Percentiles rank a stretch among this genome's conserved stretches.
Evolutionary conservation across 2,329 filamentous ascomycete species (phyloP).

Genomic region (Sarocladiaceae sp.): DNA sequence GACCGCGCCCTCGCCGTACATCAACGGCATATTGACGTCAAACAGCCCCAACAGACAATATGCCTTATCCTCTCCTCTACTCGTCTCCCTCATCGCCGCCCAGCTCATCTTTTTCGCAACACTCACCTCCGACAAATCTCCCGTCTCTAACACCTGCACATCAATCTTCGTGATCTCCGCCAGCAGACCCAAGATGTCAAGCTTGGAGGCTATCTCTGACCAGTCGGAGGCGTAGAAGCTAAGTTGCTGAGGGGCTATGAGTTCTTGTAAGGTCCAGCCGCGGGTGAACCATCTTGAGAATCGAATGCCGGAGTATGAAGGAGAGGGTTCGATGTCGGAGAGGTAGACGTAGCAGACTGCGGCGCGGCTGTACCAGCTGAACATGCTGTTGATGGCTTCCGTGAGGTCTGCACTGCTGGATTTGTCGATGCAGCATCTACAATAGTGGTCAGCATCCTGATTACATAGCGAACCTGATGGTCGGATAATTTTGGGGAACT

Average conservation of each 20-base stretch:
- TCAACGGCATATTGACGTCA: slow-evolving; percentile 19
- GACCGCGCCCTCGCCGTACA: slow-evolving; percentile 18
- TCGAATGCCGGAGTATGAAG: neutral
- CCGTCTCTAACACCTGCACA: neutral
- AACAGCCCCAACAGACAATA: slow-evolving; percentile 20
- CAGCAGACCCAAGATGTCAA: slow-evolving; percentile 8
- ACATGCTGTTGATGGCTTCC: slow-evolving; percentile 23
- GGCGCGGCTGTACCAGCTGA: slow-evolving; percentile 17
- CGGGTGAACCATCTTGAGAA: slow-evolving; percentile 19
- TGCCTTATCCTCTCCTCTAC: slow-evolving; percentile 17
- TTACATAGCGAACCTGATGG: neutral
- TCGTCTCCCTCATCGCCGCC: slow-evolving; percentile 15
- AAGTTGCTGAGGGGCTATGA: slow-evolving; percentile 19
- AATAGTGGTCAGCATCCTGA: neutral
- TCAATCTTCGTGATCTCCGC: slow-evolving; percentile 11
- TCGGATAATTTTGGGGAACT: neutral
- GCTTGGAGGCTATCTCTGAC: slow-evolving; percentile 8
- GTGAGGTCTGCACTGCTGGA: slow-evolving; percentile 19
- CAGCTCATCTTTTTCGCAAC: slow-evolving; percentile 17
- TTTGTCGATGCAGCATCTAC: slow-evolving; percentile 21
- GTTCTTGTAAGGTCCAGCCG: slow-evolving; percentile 24
- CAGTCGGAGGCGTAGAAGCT: slow-evolving; percentile 20
- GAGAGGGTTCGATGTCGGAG: slow-evolving; percentile 13
- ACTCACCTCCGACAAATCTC: slow-evolving; percentile 9
- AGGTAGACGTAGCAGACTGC: slow-evolving; percentile 21